These are phyloP conservation scores for Bruguiera sexangula DNA, from an alignment of 345 rosid genomes.

Conservation along the genomic window DNA sequence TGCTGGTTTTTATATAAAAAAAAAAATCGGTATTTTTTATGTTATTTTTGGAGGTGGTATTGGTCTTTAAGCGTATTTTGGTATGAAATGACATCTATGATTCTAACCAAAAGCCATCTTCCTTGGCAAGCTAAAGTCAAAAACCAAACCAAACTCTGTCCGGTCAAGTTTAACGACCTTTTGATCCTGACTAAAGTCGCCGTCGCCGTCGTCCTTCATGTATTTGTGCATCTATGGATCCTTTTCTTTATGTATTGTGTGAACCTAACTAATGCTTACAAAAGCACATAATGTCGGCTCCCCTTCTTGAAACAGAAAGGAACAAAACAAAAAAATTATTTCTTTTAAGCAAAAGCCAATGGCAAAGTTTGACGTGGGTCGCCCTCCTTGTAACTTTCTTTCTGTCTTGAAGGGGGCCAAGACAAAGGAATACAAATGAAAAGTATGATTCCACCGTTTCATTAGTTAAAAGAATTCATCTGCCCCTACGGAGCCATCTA, in stretches of 20 bases:
- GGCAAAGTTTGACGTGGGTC: too few relatives aligned
- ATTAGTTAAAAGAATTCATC: too few relatives aligned
- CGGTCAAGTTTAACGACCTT: slow-evolving; percentile 20
- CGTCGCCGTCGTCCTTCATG: not conserved
- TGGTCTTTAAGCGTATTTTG: not conserved
- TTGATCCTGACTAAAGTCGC: slow-evolving; percentile 10
- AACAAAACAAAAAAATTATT: not conserved
- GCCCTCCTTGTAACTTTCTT: too few relatives aligned
- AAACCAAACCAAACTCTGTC: slow-evolving; percentile 4
- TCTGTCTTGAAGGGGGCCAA: too few relatives aligned
- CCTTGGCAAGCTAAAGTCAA: not conserved
- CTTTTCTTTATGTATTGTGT: not conserved
- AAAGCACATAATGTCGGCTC: not conserved
- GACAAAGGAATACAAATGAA: too few relatives aligned
- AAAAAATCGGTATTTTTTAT: too few relatives aligned
- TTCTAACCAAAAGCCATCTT: not conserved
- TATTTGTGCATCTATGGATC: not conserved
- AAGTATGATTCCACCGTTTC: too few relatives aligned
- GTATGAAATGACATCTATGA: not conserved
- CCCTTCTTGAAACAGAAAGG: not conserved
- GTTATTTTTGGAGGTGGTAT: too few relatives aligned
- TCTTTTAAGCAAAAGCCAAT: not conserved
- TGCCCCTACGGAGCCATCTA: too few relatives aligned
- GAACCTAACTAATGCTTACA: not conserved
- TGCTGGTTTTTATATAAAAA: too few relatives aligned